Conservation (phyloP, 2,329 filamentous ascomycete species). For the Phymatotrichopsis omnivora region DNA sequence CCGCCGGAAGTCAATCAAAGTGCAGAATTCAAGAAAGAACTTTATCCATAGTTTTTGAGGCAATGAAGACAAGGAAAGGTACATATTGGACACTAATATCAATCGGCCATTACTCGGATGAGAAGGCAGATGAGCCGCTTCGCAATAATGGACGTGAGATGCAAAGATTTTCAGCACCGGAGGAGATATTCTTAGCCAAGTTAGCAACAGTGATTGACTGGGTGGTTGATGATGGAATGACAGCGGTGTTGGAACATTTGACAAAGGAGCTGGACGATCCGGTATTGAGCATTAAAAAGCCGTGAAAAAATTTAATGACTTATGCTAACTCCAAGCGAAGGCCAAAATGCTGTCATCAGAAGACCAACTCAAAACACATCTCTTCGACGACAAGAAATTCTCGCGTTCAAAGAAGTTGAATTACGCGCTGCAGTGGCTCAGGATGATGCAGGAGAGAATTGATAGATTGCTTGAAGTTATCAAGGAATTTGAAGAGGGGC, state of each 20-base stretch:
- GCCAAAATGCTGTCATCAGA: slow-evolving; percentile 1
- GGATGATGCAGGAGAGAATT: slow-evolving; percentile 7
- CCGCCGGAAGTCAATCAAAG: no score
- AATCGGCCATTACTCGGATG: slow-evolving; percentile 11
- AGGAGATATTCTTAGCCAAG: slow-evolving; percentile 15
- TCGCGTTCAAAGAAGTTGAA: slow-evolving; percentile 12
- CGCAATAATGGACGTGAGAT: slow-evolving; percentile 3
- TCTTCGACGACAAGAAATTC: slow-evolving; percentile 12
- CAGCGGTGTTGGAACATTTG: slow-evolving; percentile 2
- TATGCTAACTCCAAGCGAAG: no score
- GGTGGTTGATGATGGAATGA: slow-evolving; percentile 14
- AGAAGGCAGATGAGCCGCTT: slow-evolving; percentile 4
- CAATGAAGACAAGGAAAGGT: slow-evolving; percentile 1
- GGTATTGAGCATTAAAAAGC: neutral
- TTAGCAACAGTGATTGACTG: slow-evolving; percentile 11
- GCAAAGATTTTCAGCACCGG: slow-evolving; percentile 8
- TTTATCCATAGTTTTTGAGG: slow-evolving; percentile 11
- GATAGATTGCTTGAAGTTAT: slow-evolving; percentile 6
- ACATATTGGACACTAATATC: slow-evolving; percentile 16
- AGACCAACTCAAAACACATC: slow-evolving; percentile 3
- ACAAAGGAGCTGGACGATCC: slow-evolving; percentile 5
- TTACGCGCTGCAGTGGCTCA: slow-evolving; percentile 14
- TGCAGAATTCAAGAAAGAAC: slow-evolving; percentile 10
- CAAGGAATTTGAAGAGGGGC: slow-evolving; percentile 10
- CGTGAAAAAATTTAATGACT: neutral